Conservation (phyloP, 768 basidiomycete species). For the Macrolepiota albuminosa region DNA sequence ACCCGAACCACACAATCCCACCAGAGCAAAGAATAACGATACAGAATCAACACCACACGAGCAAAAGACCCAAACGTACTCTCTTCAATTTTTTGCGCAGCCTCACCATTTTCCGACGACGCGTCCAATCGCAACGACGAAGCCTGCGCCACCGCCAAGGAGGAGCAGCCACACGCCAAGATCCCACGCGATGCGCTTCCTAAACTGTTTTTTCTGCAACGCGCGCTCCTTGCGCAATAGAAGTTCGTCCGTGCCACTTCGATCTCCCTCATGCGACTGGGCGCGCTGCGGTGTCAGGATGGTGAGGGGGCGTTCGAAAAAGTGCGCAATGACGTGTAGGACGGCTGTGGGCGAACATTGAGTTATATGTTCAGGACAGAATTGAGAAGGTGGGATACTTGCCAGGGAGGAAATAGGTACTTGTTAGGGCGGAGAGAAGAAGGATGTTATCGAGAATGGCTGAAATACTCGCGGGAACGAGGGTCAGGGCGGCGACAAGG, state of each 20-base stretch:
- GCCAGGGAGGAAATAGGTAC: conserved; percentile 65
- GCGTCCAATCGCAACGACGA: conserved; percentile 55
- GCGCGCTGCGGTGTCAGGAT: conserved; percentile 62
- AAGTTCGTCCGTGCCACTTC: conserved; percentile 50
- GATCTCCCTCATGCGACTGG: background rate
- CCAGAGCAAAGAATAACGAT: background rate
- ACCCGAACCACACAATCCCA: background rate
- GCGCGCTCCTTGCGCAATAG: conserved; percentile 83
- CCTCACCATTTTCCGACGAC: conserved; percentile 47
- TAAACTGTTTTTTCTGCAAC: conserved; percentile 69
- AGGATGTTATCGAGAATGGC: conserved; percentile 41
- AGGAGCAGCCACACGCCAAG: conserved; percentile 76
- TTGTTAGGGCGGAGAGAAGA: conserved; percentile 45
- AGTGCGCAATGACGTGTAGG: conserved; percentile 77
- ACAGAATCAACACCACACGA: background rate
- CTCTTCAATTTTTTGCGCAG: background rate
- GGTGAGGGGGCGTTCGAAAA: conserved; percentile 77
- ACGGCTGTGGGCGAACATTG: conserved; percentile 38
- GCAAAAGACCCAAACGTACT: background rate
- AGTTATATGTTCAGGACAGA: background rate
- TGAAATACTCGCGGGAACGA: conserved; percentile 36
- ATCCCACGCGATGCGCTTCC: conserved; percentile 77
- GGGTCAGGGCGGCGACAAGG: conserved; percentile 37
- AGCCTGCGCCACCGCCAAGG: conserved; percentile 48
- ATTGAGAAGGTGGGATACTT: conserved; percentile 5